Base-by-base conservation (phyloP, 768 basidiomycete genomes). In the Scleroderma citrinum region DNA sequence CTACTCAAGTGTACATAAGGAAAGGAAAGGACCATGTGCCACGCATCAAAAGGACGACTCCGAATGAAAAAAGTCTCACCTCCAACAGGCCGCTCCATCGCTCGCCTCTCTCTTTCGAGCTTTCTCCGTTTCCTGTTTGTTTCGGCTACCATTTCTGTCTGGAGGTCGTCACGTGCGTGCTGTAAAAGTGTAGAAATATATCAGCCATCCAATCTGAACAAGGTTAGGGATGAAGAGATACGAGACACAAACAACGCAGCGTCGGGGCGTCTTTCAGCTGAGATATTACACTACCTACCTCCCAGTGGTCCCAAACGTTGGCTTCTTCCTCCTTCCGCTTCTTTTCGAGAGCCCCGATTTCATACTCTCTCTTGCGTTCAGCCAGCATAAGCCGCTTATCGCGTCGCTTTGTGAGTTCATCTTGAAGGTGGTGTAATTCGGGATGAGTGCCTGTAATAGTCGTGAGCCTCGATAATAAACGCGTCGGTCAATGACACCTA, bases 301-400 rank as follows among this genome's bases (percentile, higher is more conserved):
- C 84, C 95, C 95, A 97, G 78, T 85, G 87, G 52, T 83, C 83
- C 92, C 93, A 95, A 26, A 87, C 81, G 12, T 80, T 79, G 30
- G 78, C 71, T 53, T 92, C 90, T 47, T 92, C 86, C 5, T 81
- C 72, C 47, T 76, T 78, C 23, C 85, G 72, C 54, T 81, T 78
- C 54, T 78, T 82, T 34, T 70, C 71, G 3, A 82, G 76, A 56
- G 82, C 82, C 3, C 72, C 74, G 12, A 85, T 70, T 44, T 92
- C 87, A 46, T 82, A 83, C 10, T 75, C 70, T 43, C 85, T 81
- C 61, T 89, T 83, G 29, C 77, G 75, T n/a, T 81, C 75, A 1
- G 93, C 89, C 1, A 96, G 75, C 48, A 87, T 83, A 12, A 94
- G 71, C 3, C 92, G 82, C 52, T 87, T 85, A 62, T 92, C 86